Base-by-base conservation (phyloP, 1,284 basidiomycete genomes). In the Rhodotorula glutinis region DNA sequence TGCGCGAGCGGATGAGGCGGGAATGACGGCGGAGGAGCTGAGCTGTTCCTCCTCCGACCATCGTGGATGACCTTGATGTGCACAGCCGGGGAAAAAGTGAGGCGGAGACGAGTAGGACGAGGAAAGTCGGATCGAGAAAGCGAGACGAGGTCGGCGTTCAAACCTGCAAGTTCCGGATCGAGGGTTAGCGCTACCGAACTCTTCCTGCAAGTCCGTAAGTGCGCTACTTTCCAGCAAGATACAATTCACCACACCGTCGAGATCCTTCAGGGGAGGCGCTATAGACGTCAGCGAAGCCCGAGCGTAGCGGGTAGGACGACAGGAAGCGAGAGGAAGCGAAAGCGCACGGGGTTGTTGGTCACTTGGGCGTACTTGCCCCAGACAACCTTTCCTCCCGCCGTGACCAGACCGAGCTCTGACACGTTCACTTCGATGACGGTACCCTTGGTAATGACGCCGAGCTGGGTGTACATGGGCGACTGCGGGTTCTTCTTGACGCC, bases 401-500 rank as follows among this genome's bases (percentile, higher is more conserved):
- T 98, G 62, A 98, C 96, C 86, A 98, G 89, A 72, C 96, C 96
- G 67, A 97, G 82, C 79, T 98, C 94, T 58, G 90, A 92, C 19
- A 59, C 95, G 78, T 99, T 98, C 77, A 98, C 95, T 79, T 99
- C 96, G 75, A 99, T 88, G 72, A 99, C 89, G 10, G 96, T 98
- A 71, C 96, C 96, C 80, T 98, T 98, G 7, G 96, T 98, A 80
- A 99, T 85, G 29, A 99, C 96, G 69, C 96, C 96, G 29, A 95
- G 85, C 64, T 84, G 81, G 17, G 83, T 83, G 71, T 78, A 78
- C 86, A 98, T 92, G 0, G 96, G 96, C 33, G 93, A 97, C 78
- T 98, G 95, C 19, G 96, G 96, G 78, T 99, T 99, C 84, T 98
- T 98, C 85, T 98, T 99, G 71, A 99, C 95, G 63, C 92, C 92